These are phyloP conservation scores for Candida suzukii DNA, from an alignment of 805 yeast genomes.

Conservation along the genomic window DNA sequence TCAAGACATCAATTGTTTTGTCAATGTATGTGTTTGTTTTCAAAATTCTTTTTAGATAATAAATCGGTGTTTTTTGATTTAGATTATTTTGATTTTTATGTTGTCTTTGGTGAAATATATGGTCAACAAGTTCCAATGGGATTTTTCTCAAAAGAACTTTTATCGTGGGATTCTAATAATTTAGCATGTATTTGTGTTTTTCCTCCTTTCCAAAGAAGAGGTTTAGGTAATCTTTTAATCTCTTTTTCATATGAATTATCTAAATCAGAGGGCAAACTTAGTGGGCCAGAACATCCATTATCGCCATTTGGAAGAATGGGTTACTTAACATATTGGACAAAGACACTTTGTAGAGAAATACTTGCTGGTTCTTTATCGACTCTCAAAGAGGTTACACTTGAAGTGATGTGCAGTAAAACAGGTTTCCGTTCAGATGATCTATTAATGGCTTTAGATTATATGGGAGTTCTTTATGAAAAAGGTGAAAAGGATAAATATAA, in stretches of 20 bases:
- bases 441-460: constrained; percentile 47
- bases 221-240: constrained; percentile 72
- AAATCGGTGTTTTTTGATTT: constrained; percentile 81
- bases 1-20: constrained; percentile 57
- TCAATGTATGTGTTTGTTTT: constrained; percentile 78
- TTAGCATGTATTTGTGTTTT: constrained; percentile 86
- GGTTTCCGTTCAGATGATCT: constrained; percentile 63
- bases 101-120: constrained; percentile 48
- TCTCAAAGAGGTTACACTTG: constrained; percentile 31
- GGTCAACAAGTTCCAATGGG: constrained; percentile 62
- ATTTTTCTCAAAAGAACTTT: constrained; percentile 81
- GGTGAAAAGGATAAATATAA: constrained; percentile 17
- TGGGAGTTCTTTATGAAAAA: constrained; percentile 34
- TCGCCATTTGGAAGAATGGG: constrained; percentile 74
- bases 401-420: constrained; percentile 45
- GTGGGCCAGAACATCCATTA: constrained; percentile 92
- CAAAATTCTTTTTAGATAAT: constrained; percentile 82
- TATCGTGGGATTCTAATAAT: constrained; percentile 76
- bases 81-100: constrained; percentile 73
- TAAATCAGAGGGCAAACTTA: constrained; percentile 48
- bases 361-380: constrained; percentile 32
- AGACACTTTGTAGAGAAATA: constrained; percentile 37
- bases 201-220: constrained; percentile 83
- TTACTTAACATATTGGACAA: constrained; percentile 73
- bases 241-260: constrained; percentile 80